Base-by-base conservation (phyloP, 1,284 basidiomycete species). In the Pholiota adiposa region DNA sequence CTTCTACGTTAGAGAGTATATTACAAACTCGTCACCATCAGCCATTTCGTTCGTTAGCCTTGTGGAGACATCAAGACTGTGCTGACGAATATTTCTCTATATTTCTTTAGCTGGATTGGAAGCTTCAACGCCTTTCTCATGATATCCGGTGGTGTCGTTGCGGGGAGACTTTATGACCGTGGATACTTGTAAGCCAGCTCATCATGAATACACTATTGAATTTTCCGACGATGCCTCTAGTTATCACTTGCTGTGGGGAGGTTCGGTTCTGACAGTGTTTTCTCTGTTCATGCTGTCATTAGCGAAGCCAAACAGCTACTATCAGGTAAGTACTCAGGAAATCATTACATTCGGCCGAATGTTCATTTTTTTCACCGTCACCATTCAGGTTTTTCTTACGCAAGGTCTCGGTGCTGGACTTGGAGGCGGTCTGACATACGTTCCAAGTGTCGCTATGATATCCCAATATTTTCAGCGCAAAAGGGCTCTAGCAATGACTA, bases 41-140 rank as follows among this genome's bases (percentile, higher is more conserved):
- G 18, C 54, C 11, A 64, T 64, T 34, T 56, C 58, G 60, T 64
- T n/a, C n/a, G n/a, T n/a, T n/a, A n/a, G n/a, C n/a, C n/a, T n/a
- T n/a, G n/a, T n/a, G n/a, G n/a, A n/a, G n/a, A n/a, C n/a, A n/a
- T n/a, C n/a, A n/a, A n/a, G n/a, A n/a, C n/a, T n/a, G 38, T 12
- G 48, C 25, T 34, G 3, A 43, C 18, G 3, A 21, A 21, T 12
- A n/a, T 54, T 14, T 36, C 25, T 38, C 14, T 38, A 31, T 41
- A 2, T 14, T n/a, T 44, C 19, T 18, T 16, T 43, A 74, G 73
- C 33, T 74, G 73, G 73, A 73, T 74, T 54, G 73, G 73, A 25
- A 72, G 73, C 27, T 54, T 67, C 3, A 70, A 74, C 43, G 53
- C 71, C 7, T 69, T 70, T 48, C 50, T 74, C 19, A 67, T 66